Evolutionary conservation across 345 rosid species (phyloP), one percentile per base, ranked within the genome.

Genomic region (Moricandia arvensis): DNA sequence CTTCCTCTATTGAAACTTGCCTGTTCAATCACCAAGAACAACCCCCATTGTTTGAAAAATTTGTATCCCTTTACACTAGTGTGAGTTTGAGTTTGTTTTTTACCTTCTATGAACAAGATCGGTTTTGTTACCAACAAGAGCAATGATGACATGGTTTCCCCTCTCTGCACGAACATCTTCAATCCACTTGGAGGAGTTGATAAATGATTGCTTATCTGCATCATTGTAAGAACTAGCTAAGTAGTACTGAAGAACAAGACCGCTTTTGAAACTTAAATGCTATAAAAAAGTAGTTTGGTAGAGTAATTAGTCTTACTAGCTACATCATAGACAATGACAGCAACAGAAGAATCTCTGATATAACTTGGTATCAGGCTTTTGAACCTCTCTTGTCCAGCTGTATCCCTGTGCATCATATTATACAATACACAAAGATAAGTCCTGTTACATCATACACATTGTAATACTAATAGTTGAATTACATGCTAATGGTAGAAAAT

Each of bases 351-450:
- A 83, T 89, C 95, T 81, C 93, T 80, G 27, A 90, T 93, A 61
- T 90, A 90, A 80, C 96, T 89, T 6, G 96, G 91, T 67, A 93
- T 89, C 9, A 90, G 83, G 80, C 94, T 93, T 80, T 96, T 79
- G 68, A 93, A 93, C 71, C 96, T 86, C 87, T 90, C 98, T 75
- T 93, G 94, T 34, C 98, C 96, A 21, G 98, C 95, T 18, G 96
- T 90, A 73, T 93, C 97, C 96, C 96, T 92, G 80, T 33, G 11
- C 17, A 37, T 15, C 29, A 51, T 0, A 27, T n/a, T 30, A 13
- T 21, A 21, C 24, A 21, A 21, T 21, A 21, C 24, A 21, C 24
- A 21, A 21, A 21, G 24, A 21, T 21, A 21, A 21, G 1, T 21
- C 24, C 1, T 21, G 24, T 47, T n/a, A 47, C 53, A 47, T 1